phyloP scores from a whole-genome alignment of 495 filamentous ascomycete genomes.

The Lasiosphaeris hirsuta region DNA sequence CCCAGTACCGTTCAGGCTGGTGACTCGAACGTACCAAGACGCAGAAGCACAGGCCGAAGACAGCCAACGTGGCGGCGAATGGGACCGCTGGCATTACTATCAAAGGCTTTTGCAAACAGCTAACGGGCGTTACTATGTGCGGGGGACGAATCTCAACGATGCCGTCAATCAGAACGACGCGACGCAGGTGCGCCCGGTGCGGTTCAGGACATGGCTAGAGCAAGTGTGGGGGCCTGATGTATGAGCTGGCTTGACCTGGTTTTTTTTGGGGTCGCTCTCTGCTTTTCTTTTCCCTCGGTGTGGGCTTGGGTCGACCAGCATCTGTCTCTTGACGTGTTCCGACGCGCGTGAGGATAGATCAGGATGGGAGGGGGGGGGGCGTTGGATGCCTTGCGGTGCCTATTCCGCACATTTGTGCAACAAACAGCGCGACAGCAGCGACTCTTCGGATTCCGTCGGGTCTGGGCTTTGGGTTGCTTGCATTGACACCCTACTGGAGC shows the following conservation, averaged over 20 bases:
- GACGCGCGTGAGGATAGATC: too few relatives aligned
- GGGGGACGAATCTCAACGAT: conserved; percentile 43
- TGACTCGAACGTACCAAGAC: conserved; percentile 38
- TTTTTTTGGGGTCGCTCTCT: background rate
- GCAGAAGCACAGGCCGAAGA: conserved; percentile 41
- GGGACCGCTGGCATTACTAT: conserved; percentile 35
- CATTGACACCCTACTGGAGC: too few relatives aligned
- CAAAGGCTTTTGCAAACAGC: conserved; percentile 50
- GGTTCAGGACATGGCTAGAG: conserved; percentile 49
- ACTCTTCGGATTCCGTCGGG: too few relatives aligned
- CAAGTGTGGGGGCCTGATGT: conserved; percentile 39
- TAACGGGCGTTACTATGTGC: conserved; percentile 48
- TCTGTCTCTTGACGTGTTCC: too few relatives aligned
- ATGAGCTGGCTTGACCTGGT: conserved; percentile 6
- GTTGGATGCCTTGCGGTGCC: too few relatives aligned
- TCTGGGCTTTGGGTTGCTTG: too few relatives aligned
- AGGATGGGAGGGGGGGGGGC: too few relatives aligned
- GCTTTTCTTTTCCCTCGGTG: background rate
- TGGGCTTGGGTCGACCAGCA: too few relatives aligned
- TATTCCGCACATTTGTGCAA: too few relatives aligned
- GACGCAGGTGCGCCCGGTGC: conserved; percentile 40
- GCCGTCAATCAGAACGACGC: conserved; percentile 37
- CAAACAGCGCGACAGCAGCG: too few relatives aligned
- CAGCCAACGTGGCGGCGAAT: conserved; percentile 35
- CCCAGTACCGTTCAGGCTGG: conserved; percentile 40